Percentiles rank a stretch among this genome's conserved stretches.
Evolutionary conservation across 179 eudicot genomes (phyloP).

Genomic region (Actinidia chinensis): DNA sequence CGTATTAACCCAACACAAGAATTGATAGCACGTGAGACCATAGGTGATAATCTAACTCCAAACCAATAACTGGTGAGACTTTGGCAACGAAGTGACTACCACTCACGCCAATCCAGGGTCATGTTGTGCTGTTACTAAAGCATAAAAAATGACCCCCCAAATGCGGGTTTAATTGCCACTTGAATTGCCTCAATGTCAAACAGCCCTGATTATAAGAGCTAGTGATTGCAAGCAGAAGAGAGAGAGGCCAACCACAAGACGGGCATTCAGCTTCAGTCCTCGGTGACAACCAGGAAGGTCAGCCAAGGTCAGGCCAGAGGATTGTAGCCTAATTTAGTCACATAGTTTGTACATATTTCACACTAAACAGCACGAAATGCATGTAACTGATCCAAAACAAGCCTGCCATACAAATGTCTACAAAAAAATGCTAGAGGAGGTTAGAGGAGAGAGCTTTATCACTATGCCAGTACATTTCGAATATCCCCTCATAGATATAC

Average conservation of each 20-base stretch:
- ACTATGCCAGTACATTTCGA: background rate
- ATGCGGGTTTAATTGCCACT: too few species aligned
- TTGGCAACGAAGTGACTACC: too few species aligned
- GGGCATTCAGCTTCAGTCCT: background rate
- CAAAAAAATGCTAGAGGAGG: background rate
- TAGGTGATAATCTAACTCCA: too few species aligned
- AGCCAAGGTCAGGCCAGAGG: background rate
- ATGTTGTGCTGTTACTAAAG: too few species aligned
- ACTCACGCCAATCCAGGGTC: too few species aligned
- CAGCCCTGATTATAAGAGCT: too few species aligned
- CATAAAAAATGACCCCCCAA: too few species aligned
- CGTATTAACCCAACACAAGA: too few species aligned
- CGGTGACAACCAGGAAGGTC: background rate
- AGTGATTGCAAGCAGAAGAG: too few species aligned
- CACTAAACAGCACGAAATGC: background rate
- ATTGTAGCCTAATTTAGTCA: background rate
- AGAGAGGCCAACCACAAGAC: background rate
- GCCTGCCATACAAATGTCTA: background rate
- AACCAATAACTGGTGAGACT: too few species aligned
- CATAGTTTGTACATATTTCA: background rate
- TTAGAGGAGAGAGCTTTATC: background rate
- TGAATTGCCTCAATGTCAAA: too few species aligned
- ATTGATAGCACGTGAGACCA: too few species aligned
- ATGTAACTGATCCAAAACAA: background rate
- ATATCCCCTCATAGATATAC: background rate